Conservation (phyloP, 2,329 filamentous ascomycete species). For the Elsinoe fawcettii region DNA sequence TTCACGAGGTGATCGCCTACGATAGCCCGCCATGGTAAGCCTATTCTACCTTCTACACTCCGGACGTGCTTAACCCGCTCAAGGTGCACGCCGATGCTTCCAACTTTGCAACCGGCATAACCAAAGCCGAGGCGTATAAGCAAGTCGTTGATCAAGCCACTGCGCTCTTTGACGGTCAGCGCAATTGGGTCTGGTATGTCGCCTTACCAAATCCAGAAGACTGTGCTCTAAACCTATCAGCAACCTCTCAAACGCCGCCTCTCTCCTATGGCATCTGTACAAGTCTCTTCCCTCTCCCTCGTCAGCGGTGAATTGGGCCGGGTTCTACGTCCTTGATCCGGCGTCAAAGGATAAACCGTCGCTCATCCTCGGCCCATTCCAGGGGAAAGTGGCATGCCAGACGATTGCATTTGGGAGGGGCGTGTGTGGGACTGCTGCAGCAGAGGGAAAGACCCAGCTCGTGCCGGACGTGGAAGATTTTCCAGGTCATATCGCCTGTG, state of each 20-base stretch:
- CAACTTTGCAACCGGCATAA: constrained; percentile 58
- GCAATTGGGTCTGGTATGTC: constrained; percentile 60
- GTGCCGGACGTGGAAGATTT: constrained; percentile 63
- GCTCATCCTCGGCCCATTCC: constrained; percentile 71
- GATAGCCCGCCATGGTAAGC: neutral
- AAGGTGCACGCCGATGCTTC: constrained; percentile 74
- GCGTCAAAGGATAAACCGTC: constrained; percentile 32
- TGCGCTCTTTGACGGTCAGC: constrained; percentile 62
- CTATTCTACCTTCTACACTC: neutral
- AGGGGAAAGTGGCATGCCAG: constrained; percentile 72
- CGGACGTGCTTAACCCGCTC: neutral
- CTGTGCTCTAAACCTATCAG: constrained; percentile 36
- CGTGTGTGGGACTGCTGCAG: constrained; percentile 66
- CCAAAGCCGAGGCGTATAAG: constrained; percentile 64
- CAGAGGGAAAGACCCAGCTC: constrained; percentile 54
- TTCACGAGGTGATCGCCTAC: neutral
- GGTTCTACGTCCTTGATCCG: constrained; percentile 65
- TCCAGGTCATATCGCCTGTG: constrained; percentile 75
- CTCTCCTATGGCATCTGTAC: constrained; percentile 71
- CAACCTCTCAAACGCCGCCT: constrained; percentile 68
- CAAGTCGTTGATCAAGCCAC: constrained; percentile 65
- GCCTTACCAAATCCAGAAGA: neutral
- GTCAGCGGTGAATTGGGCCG: constrained; percentile 68
- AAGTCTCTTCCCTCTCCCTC: constrained; percentile 62
- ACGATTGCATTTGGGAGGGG: constrained; percentile 65